phyloP scores from a whole-genome alignment of 1,284 basidiomycete species.

The Ustilago crameri region DNA sequence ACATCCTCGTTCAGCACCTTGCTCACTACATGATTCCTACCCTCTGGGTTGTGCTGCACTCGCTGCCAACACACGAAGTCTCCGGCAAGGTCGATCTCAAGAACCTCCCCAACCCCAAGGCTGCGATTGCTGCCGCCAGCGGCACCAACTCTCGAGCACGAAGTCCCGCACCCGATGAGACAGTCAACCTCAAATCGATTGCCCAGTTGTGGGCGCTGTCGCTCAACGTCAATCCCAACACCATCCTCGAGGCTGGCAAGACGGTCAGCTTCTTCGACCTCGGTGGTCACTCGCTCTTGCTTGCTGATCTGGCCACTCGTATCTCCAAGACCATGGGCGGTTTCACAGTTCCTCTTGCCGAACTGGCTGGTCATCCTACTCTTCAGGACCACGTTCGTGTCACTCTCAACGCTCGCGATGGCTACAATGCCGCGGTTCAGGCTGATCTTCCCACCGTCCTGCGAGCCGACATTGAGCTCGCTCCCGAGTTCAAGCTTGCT shows the following conservation, averaged over 20 bases:
- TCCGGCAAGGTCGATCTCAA: slow-evolving; percentile 67
- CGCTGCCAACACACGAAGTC: slow-evolving; percentile 63
- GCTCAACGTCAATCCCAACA: slow-evolving; percentile 57
- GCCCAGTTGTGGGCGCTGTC: slow-evolving; percentile 62
- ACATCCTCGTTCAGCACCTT: slow-evolving; percentile 47
- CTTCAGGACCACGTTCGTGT: slow-evolving; percentile 62
- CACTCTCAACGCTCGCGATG: slow-evolving; percentile 60
- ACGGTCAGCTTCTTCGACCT: slow-evolving; percentile 64
- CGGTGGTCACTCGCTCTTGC: slow-evolving; percentile 65
- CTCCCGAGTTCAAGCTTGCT: slow-evolving; percentile 56
- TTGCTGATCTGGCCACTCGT: slow-evolving; percentile 62
- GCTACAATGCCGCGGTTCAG: slow-evolving; percentile 63
- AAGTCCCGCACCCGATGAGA: slow-evolving; percentile 45
- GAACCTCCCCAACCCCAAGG: slow-evolving; percentile 56
- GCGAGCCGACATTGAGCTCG: slow-evolving; percentile 57
- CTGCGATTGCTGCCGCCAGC: slow-evolving; percentile 46
- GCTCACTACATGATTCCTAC: slow-evolving; percentile 68
- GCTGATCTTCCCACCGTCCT: slow-evolving; percentile 67
- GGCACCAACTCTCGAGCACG: slow-evolving; percentile 42
- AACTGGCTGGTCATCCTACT: slow-evolving; percentile 59
- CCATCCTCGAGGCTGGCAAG: slow-evolving; percentile 50
- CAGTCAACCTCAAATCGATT: slow-evolving; percentile 57
- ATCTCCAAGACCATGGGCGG: slow-evolving; percentile 63
- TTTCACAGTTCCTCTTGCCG: slow-evolving; percentile 61
- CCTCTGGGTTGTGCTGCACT: slow-evolving; percentile 63